Evolutionary conservation across 192 early-diverging fungal species (phyloP).

Genomic region (Podila verticillata): DNA sequence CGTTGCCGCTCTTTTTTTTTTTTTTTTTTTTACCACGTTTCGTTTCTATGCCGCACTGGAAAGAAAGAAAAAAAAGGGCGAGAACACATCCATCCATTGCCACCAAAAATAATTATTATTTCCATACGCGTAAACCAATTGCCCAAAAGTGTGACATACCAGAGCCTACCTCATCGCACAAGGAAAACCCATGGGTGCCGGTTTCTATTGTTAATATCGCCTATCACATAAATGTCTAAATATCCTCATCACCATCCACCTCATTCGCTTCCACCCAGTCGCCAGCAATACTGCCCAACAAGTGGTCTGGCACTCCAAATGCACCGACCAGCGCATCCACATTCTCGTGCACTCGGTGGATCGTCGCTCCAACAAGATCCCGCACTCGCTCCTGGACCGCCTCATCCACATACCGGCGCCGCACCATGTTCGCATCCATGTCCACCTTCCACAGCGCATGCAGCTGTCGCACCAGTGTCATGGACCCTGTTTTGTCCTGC

Average conservation of each 20-base stretch:
- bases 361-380: constrained; percentile 3
- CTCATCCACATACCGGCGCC: constrained; percentile 15
- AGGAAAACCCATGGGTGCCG: no score
- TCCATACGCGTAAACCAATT: no score
- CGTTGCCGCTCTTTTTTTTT: no score
- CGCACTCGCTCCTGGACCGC: constrained; percentile 10
- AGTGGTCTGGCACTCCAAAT: constrained; percentile 11
- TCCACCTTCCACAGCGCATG: constrained; percentile 22
- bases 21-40: no score
- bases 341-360: constrained; percentile 22
- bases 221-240: not conserved
- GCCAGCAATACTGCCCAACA: constrained; percentile 9
- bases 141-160: no score
- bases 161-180: no score
- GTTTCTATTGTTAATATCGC: no score
- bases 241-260: constrained; percentile 7
- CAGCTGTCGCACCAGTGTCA: constrained; percentile 6
- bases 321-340: constrained; percentile 4
- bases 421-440: constrained; percentile 9
- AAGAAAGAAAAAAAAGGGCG: no score
- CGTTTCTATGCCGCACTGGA: no score
- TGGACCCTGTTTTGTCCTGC: not conserved
- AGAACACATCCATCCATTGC: no score
- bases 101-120: no score
- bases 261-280: constrained; percentile 14